Base-by-base conservation (phyloP, 495 filamentous ascomycete genomes). In the Penicillium herquei region DNA sequence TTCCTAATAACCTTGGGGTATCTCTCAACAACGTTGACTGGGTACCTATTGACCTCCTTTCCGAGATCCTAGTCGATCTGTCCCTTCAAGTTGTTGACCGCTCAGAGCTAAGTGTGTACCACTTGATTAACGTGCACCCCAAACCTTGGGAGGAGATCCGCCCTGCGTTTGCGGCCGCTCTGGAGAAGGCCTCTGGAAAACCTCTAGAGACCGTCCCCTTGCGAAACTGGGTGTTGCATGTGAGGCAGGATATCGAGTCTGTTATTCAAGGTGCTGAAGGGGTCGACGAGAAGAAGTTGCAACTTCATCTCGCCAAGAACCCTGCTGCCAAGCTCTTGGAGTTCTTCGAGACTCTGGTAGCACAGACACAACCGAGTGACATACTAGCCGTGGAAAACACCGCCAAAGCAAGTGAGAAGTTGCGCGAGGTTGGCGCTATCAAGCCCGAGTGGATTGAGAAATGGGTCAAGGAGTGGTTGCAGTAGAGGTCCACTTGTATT, bases 41-140 rank as follows among this genome's bases (percentile, higher is more conserved):
- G 83, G 70, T 81, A 6, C 81, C 82, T 0, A 69, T 81, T 26
- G 78, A 83, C 49, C 35, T 68, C 0, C 59, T 78, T 0, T 61
- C 71, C 14, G 74, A 77, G 8, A 37, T 54, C 8, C 33, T 58
- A 1, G 40, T 40, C 17, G 56, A 46, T 12, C 9, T 58, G 7
- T 40, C 52, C 1, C 44, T 60, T 14, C 16, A n/a, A n/a, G n/a
- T n/a, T n/a, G n/a, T 37, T n/a, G 13, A 43, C 1, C 32, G 4
- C 30, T 16, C 16, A 4, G 18, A 41, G 52, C 9, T 37, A n/a
- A 17, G 34, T 46, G 43, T 56, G 17, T 60, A 46, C 43, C 57
- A 60, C 32, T 52, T 41, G 11, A n/a, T 56, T 9, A 60, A 60
- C 18, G 16, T 52, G 0, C 35, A 52, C 35, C 52, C 53, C 7